Conservation (phyloP, 179 eudicot genomes). For the Spergularia azorica region DNA sequence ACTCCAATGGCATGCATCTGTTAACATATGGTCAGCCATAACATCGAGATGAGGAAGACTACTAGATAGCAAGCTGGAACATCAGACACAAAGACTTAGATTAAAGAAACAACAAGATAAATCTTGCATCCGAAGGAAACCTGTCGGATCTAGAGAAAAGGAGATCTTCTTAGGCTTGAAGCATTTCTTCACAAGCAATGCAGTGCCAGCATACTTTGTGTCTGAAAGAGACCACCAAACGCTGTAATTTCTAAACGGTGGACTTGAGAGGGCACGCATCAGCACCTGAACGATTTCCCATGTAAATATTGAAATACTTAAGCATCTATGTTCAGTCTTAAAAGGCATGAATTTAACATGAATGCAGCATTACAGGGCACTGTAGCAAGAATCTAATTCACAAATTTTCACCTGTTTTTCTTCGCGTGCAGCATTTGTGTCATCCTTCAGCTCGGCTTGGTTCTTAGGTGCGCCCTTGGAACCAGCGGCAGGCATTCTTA, state of each 20-base stretch:
- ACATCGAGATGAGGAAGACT: neutral
- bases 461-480: conserved; percentile 84
- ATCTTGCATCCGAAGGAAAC: conserved; percentile 33
- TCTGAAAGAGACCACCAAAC: conserved; percentile 99
- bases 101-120: neutral
- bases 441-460: conserved; percentile 91
- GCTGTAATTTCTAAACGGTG: conserved; percentile 69
- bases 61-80: conserved; percentile 1
- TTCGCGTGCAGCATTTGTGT: conserved; percentile 82
- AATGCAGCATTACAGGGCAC: neutral
- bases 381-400: neutral
- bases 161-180: conserved; percentile 68
- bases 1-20: no score
- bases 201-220: conserved; percentile 97
- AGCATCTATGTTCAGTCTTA: neutral
- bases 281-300: conserved; percentile 52
- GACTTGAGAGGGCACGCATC: conserved; percentile 87
- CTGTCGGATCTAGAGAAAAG: conserved; percentile 79
- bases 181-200: conserved; percentile 82
- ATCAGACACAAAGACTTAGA: neutral
- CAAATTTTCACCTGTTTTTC: conserved; percentile 65
- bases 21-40: neutral
- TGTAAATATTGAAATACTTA: neutral
- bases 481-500: conserved; percentile 99
- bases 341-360: neutral